Conservation (phyloP, 495 filamentous ascomycete species). For the Collariella sp. region DNA sequence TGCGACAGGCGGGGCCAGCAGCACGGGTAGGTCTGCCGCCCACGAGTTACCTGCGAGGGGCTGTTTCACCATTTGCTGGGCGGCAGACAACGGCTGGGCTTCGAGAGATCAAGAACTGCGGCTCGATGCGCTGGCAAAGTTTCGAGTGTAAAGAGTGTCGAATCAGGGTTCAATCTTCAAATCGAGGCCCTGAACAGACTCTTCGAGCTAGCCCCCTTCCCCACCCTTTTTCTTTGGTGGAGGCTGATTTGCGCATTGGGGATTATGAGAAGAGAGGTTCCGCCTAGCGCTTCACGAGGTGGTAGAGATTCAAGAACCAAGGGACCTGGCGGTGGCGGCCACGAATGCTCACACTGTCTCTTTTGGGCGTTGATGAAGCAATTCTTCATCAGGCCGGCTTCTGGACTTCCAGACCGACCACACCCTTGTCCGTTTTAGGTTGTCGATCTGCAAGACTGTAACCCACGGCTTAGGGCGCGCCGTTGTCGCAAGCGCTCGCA, state of each 20-base stretch:
- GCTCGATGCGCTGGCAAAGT: constrained; percentile 30
- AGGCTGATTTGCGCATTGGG: no score
- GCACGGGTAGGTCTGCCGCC: no score
- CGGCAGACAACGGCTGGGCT: background rate
- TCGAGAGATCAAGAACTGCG: constrained; percentile 17
- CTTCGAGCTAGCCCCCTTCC: no score
- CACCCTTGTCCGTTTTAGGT: constrained; percentile 22
- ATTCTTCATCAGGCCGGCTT: background rate
- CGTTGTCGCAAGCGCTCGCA: constrained; percentile 6
- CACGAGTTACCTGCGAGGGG: no score
- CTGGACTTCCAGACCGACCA: background rate
- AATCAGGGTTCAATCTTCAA: constrained; percentile 16
- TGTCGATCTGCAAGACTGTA: constrained; percentile 25
- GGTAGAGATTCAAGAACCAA: no score
- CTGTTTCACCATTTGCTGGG: no score
- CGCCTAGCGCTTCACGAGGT: no score
- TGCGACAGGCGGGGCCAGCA: no score
- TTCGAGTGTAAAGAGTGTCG: constrained; percentile 23
- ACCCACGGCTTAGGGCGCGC: background rate
- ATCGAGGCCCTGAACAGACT: constrained; percentile 5
- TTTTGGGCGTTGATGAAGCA: background rate
- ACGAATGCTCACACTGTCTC: no score
- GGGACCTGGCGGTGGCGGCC: no score
- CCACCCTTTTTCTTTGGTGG: no score
- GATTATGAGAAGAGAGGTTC: no score